Evolutionary conservation across 495 filamentous ascomycete genomes (phyloP), one percentile per base, ranked within the genome.

Genomic region (Elasticomyces elasticus): DNA sequence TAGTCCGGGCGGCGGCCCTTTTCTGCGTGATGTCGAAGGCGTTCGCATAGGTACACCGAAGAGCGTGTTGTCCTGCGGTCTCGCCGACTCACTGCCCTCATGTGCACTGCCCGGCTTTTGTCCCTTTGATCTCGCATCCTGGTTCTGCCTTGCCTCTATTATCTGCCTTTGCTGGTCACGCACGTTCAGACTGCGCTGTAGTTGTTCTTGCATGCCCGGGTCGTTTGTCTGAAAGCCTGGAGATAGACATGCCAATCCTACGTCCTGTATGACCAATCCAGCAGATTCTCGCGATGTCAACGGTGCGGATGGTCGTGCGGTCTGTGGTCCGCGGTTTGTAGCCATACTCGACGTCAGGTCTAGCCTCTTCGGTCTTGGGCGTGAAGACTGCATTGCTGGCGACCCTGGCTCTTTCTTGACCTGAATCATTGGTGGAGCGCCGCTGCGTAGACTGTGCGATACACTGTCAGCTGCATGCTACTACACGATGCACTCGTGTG

Each of bases 171-270:
- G 92, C 61, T 95, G 89, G 57, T 98, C 94, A 53, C 88, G 79
- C 22, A 98, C 89, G 26, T 86, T 90, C 61, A 96, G 79, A 66
- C 92, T 97, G 61, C 89, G 81, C 67, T 96, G 88, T 54, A 98
- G 70, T 64, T 96, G 91, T 68, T 96, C 88, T 60, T 89, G 81
- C 89, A 95, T 95, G 12, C 83, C 76, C n/a, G 92, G 92, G 69
- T 98, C 91, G 59, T 96, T 84, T 1, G 92, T 96, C 45, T 89
- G 82, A 66, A 98, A 97, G 24, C 92, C 92, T 0, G 92, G 92
- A 13, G 91, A 96, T 47, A 98, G 73, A 62, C 92, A 98, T 22
- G 91, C 90, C 53, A 97, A 77, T 40, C 92, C 92, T 13, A 98
- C 87, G 65, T 94, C 84, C 62, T 95, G 89, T 71, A 96, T 91